Evolutionary conservation across 345 rosid genomes (phyloP).

Genomic region (Moricandia moricandioides): DNA sequence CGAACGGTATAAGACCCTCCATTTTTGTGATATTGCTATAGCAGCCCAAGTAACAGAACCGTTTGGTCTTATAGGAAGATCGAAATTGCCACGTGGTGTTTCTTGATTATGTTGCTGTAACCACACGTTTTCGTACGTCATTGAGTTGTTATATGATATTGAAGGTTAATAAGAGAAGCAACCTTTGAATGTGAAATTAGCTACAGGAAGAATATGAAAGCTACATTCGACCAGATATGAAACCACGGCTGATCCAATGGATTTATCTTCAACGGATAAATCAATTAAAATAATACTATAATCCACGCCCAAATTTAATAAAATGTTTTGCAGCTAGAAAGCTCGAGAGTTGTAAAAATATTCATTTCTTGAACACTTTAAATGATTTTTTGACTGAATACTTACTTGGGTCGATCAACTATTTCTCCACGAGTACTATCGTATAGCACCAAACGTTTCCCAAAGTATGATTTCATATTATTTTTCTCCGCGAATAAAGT

Average conservation of each 20-base stretch:
- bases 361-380: background rate
- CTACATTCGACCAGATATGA: conserved; percentile 25
- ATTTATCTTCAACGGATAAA: conserved; percentile 6
- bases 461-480: no score
- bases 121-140: conserved; percentile 34
- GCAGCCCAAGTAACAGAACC: conserved; percentile 7
- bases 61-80: conserved; percentile 13
- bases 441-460: no score
- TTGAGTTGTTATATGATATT: background rate
- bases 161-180: conserved; percentile 31
- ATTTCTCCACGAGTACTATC: no score
- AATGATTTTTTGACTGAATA: no score
- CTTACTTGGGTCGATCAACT: no score
- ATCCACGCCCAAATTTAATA: conserved; percentile 5
- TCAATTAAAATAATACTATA: background rate
- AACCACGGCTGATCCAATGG: conserved; percentile 31
- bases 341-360: conserved; percentile 5
- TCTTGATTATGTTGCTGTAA: conserved; percentile 21
- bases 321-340: background rate
- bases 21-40: conserved; percentile 30
- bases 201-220: conserved; percentile 27
- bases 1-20: conserved; percentile 84
- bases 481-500: no score
- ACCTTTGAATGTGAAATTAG: conserved; percentile 36
- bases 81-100: conserved; percentile 6